phyloP scores from a whole-genome alignment of 2,329 filamentous ascomycete species.

The Pseudogymnoascus sp. region DNA sequence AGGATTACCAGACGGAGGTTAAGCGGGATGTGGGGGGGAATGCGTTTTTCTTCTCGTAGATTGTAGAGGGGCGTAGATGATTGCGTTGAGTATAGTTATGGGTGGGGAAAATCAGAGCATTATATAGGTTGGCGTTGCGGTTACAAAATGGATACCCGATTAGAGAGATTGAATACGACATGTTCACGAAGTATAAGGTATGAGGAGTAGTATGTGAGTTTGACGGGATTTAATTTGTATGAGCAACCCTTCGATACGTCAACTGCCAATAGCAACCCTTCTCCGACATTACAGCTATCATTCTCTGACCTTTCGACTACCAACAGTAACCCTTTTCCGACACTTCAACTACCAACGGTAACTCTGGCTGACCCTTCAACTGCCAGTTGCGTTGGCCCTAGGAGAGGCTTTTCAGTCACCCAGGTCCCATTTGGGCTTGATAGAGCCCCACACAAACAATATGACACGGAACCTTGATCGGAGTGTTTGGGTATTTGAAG shows the following conservation, averaged over 20 bases:
- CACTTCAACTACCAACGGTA: neutral
- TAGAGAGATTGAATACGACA: neutral
- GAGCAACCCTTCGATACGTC: neutral
- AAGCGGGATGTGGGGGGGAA: constrained; percentile 84
- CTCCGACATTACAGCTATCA: neutral
- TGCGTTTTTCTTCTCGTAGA: constrained; percentile 73
- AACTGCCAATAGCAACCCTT: neutral
- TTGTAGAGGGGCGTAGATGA: neutral
- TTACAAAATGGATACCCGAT: neutral
- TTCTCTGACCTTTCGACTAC: neutral
- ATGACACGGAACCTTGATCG: neutral
- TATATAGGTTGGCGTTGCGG: neutral
- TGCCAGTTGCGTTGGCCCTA: neutral
- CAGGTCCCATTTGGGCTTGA: no score
- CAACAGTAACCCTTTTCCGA: neutral
- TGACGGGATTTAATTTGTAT: neutral
- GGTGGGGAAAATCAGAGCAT: neutral
- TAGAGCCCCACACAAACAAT: neutral
- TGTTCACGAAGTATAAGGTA: neutral
- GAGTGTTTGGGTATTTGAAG: neutral
- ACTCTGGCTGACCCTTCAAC: neutral
- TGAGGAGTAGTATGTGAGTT: neutral
- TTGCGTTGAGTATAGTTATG: neutral
- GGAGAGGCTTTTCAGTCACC: neutral
- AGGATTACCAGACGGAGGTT: constrained; percentile 71